Conservation (phyloP, 2,329 filamentous ascomycete genomes). For the Epicoccum nigrum region DNA sequence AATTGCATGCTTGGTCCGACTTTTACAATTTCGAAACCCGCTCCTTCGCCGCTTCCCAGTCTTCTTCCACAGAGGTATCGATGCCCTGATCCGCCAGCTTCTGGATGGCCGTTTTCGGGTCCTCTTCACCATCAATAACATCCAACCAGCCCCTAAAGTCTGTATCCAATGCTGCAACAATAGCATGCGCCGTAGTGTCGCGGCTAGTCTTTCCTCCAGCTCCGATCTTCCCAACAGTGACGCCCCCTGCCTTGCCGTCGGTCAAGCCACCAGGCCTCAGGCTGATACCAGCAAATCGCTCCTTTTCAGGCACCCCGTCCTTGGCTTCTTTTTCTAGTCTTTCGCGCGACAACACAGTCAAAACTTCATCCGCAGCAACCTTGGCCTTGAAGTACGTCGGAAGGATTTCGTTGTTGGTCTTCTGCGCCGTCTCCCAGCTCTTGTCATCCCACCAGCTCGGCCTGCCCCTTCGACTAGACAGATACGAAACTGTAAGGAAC, state of each 20-base stretch:
- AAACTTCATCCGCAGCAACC: conserved; percentile 61
- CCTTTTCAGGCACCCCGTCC: conserved; percentile 30
- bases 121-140: conserved; percentile 58
- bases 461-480: conserved; percentile 56
- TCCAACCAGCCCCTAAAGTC: conserved; percentile 61
- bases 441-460: conserved; percentile 59
- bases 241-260: conserved; percentile 56
- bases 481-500: conserved; percentile 62
- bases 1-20: background rate
- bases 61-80: conserved; percentile 13
- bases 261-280: conserved; percentile 58
- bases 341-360: conserved; percentile 53
- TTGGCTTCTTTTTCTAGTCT: conserved; percentile 36
- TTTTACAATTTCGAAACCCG: conserved; percentile 9
- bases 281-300: conserved; percentile 58
- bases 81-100: conserved; percentile 14
- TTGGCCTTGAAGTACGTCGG: conserved; percentile 62
- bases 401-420: conserved; percentile 56
- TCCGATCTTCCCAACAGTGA: conserved; percentile 56
- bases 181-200: conserved; percentile 59
- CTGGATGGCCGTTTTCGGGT: conserved; percentile 31
- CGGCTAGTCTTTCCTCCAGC: conserved; percentile 53
- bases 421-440: conserved; percentile 53
- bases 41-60: conserved; percentile 17
- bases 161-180: conserved; percentile 56